Evolutionary conservation across 257 asterid genomes (phyloP).

Genomic region (Solanum rostratum): DNA sequence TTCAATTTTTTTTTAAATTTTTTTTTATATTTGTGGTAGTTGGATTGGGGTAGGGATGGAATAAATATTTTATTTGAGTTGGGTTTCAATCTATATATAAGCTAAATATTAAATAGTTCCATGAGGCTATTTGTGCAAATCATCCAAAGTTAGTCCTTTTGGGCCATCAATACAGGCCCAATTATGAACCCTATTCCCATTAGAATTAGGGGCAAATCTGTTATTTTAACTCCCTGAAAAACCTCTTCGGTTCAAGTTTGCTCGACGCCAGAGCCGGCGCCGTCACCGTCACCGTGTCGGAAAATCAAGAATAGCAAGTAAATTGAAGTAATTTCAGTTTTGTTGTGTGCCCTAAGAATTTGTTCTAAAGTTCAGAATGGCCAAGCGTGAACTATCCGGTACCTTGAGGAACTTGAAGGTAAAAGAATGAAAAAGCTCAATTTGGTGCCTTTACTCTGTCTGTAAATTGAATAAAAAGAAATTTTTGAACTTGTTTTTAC

Average conservation of each 20-base stretch:
- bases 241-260: background rate
- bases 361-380: conserved; percentile 30
- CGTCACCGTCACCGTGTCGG: background rate
- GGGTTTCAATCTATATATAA: background rate
- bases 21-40: too few relatives aligned
- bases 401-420: conserved; percentile 90
- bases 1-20: too few relatives aligned
- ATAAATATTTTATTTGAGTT: too few relatives aligned
- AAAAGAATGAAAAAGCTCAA: background rate
- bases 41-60: too few relatives aligned
- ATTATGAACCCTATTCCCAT: background rate
- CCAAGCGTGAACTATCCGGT: conserved; percentile 75
- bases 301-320: background rate
- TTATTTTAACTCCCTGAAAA: background rate
- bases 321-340: background rate
- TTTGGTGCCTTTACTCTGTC: background rate
- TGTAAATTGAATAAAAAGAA: background rate
- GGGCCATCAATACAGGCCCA: background rate
- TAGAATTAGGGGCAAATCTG: background rate
- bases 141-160: background rate
- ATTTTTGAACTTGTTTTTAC: background rate
- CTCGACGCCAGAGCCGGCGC: background rate
- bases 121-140: background rate
- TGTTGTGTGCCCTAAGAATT: background rate
- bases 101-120: background rate